Evolutionary conservation across 2,329 filamentous ascomycete genomes (phyloP).

Genomic region (Aspergillus sp.): DNA sequence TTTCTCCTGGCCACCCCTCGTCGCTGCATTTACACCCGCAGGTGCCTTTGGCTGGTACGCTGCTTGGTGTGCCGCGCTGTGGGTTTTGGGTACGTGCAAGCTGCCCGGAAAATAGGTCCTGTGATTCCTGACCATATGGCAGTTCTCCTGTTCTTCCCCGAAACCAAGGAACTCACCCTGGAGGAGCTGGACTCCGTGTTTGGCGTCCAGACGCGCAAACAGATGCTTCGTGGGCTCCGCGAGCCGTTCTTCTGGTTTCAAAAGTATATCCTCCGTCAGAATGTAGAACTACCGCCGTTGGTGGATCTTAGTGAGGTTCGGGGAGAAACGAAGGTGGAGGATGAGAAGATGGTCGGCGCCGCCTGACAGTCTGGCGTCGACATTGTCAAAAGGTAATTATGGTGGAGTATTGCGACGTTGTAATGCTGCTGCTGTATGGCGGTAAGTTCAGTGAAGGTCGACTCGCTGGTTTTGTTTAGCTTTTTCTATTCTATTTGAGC

Average conservation of each 20-base stretch:
- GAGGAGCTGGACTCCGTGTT: slow-evolving; percentile 47
- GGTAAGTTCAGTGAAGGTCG: too few relatives aligned
- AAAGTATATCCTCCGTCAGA: slow-evolving; percentile 28
- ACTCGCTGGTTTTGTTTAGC: too few relatives aligned
- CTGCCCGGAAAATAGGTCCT: not conserved
- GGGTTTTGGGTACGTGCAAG: slow-evolving; percentile 26
- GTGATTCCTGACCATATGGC: not conserved
- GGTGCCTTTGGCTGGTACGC: slow-evolving; percentile 47
- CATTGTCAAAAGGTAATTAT: too few relatives aligned
- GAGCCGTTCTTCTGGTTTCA: slow-evolving; percentile 29
- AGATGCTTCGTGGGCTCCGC: slow-evolving; percentile 31
- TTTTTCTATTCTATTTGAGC: too few relatives aligned
- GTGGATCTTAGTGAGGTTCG: not conserved
- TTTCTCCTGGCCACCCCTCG: slow-evolving; percentile 45
- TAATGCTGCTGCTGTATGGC: too few relatives aligned
- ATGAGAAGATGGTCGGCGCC: not conserved
- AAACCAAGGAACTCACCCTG: slow-evolving; percentile 34
- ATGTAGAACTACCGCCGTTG: slow-evolving; percentile 21
- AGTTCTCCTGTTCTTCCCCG: slow-evolving; percentile 31
- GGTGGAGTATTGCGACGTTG: too few relatives aligned
- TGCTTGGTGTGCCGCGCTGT: slow-evolving; percentile 35
- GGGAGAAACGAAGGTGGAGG: not conserved
- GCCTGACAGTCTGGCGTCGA: too few relatives aligned
- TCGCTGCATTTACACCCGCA: slow-evolving; percentile 39
- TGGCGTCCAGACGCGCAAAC: slow-evolving; percentile 39